Evolutionary conservation across 2,329 filamentous ascomycete genomes (phyloP), one percentile per base, ranked within the genome.

Genomic region (Pyricularia grisea): DNA sequence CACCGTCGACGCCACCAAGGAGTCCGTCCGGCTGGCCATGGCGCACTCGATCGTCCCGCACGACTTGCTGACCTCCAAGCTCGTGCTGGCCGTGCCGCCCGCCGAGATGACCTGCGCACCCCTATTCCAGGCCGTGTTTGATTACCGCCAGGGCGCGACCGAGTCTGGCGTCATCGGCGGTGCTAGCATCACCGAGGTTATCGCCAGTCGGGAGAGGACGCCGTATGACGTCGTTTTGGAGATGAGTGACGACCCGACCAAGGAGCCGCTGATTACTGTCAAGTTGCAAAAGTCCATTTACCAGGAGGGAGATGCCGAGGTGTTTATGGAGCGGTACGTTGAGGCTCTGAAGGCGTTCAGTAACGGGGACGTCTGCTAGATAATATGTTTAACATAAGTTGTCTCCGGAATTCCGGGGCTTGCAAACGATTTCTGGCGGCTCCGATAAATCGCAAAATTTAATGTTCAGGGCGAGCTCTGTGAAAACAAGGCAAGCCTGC

Each of bases 21-120:
- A 33, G 36, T 42, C 50, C n/a, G 60, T 64, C 30, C 68, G 61
- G 25, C 68, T 61, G 55, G 63, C 67, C 28, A 67, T 69, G 65
- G 63, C 66, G 33, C 60, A 17, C 14, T 65, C 64, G 20, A 14
- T n/a, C 9, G 64, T 65, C 9, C 64, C 30, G 14, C 20, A 30
- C 10, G 20, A 65, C 64, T 10, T 36, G 64, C 27, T 65, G 27
- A 28, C 28, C 5, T 4, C 30, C 9, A 10, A 25, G 27, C 64
- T 65, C 25, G 30, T 20, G 3, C 64, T 20, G 10, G 27, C 28
- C 64, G 23, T 12, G 20, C 28, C 4, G 17, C 20, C 30, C 28
- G 23, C 60, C 60, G 60, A 30, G 60, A 28, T 63, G 23, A 63
- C 60, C 23, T 58, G 58, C 67, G 67, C 67, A n/a, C 64, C 64